Evolutionary conservation across 75 land plant genomes (phyloP).

Genomic region (Pinus albicaulis): DNA sequence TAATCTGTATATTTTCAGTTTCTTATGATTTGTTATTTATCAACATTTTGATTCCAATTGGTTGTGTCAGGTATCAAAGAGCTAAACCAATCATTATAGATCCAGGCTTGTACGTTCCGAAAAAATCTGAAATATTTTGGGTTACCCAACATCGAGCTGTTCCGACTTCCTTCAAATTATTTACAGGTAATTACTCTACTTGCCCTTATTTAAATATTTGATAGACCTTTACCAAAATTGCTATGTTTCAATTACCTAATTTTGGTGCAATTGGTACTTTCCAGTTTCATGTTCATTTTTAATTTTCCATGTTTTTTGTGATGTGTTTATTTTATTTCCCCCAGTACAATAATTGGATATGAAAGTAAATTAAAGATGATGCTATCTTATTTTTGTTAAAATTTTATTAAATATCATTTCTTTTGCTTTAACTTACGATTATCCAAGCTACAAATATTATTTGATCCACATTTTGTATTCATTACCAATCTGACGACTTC

Average conservation of each 20-base stretch:
- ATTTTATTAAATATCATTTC: not conserved
- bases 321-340: not conserved
- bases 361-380: not conserved
- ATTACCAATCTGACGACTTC: not conserved
- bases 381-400: not conserved
- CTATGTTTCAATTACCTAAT: not conserved
- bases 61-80: slow-evolving; percentile 22
- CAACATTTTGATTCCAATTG: not conserved
- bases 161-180: slow-evolving; percentile 49
- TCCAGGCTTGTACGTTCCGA: slow-evolving; percentile 48
- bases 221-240: too few relatives aligned
- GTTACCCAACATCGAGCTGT: slow-evolving; percentile 32
- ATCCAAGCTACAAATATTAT: not conserved
- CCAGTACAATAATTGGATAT: not conserved
- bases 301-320: not conserved
- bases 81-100: slow-evolving; percentile 60
- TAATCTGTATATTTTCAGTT: not conserved
- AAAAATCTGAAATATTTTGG: slow-evolving; percentile 49
- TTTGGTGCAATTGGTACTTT: not conserved
- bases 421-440: not conserved
- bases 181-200: slow-evolving; percentile 34
- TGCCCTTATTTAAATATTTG: not conserved
- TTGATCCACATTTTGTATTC: not conserved
- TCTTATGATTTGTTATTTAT: not conserved
- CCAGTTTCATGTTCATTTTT: not conserved